Base-by-base conservation (phyloP, 225 moss, liverwort and hornwort species). In the Climacium dendroides region DNA sequence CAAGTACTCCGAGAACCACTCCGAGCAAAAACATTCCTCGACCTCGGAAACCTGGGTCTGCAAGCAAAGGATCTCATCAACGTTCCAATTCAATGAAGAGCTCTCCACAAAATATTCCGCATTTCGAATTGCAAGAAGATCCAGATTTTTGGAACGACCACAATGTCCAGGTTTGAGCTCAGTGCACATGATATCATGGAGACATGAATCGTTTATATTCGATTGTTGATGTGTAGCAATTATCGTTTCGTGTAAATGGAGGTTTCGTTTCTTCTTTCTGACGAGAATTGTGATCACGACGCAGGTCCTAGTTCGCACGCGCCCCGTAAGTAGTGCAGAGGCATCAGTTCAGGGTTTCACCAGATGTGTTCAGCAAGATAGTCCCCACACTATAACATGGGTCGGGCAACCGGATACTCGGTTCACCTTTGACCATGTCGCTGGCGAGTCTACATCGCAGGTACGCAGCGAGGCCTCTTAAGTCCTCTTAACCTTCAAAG, bases 381-480 rank as follows among this genome's bases (percentile, higher is more conserved):
- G 94, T 69, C 81, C 94, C 47, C 92, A 93, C 54, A 93, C 94
- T 1, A 90, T 94, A 78, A 92, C 92, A 52, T 94, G 94, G 93
- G 39, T 94, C 9, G 94, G 94, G 62, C 93, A 92, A 84, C 93
- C 92, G 45, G 92, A 94, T 71, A 87, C 93, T 57, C 92, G 94
- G 57, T 94, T 94, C 59, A 93, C 94, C 13, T 94, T 94, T 58
- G 94, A 94, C 60, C 94, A 94, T 84, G 94, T 94, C 52, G 94
- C 94, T 62, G 93, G 93, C 78, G 94, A 94, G 92, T 90, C 89
- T 50, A 91, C 90, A 54, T 84, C 92, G 48, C 94, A 94, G 94
- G 94, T 94, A 79, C 43, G n/a, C 25, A 58, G 23, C 26, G 37
- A 70, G 34, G 23, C 39, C 80, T n/a, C 71, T 10, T 5, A 41